A percentile compares a stretch with the other conserved stretches of the same genome.
Evolutionary conservation across 225 moss, liverwort and hornwort genomes (phyloP).

Genomic region (Pseudoscleropodium purum): DNA sequence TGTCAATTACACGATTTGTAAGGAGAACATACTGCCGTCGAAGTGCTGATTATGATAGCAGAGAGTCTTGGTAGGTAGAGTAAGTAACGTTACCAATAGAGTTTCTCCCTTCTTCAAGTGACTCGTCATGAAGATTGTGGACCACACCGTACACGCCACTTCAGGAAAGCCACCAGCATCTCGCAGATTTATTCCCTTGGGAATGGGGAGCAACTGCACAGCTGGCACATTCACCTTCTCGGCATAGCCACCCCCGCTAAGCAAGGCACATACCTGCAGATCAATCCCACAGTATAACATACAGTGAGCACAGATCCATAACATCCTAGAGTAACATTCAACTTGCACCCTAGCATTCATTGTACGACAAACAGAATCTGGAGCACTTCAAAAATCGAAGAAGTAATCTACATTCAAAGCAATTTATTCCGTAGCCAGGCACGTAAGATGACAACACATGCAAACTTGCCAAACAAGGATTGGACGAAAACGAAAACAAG

Average conservation of each 20-base stretch:
- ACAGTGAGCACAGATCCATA: background rate
- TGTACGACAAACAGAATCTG: background rate
- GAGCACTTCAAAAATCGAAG: background rate
- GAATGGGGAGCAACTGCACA: slow-evolving; percentile 58
- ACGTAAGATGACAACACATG: background rate
- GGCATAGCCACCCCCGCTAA: slow-evolving; percentile 83
- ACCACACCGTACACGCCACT: slow-evolving; percentile 82
- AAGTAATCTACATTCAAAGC: background rate
- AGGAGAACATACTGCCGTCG: background rate
- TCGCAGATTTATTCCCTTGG: slow-evolving; percentile 55
- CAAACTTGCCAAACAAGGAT: background rate
- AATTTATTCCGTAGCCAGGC: background rate
- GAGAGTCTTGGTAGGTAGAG: background rate
- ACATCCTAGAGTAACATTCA: background rate
- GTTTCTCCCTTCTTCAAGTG: slow-evolving; percentile 54
- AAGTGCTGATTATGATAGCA: background rate
- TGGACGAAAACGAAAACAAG: background rate
- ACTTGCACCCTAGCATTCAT: background rate
- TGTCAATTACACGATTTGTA: background rate
- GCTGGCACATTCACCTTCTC: slow-evolving; percentile 59
- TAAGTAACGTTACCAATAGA: slow-evolving; percentile 37
- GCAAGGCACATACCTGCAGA: slow-evolving; percentile 82
- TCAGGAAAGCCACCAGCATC: slow-evolving; percentile 69
- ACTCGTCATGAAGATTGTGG: slow-evolving; percentile 73
- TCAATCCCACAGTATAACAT: background rate